Conservation (phyloP, 2,329 filamentous ascomycete species). For the Fusarium piperis region DNA sequence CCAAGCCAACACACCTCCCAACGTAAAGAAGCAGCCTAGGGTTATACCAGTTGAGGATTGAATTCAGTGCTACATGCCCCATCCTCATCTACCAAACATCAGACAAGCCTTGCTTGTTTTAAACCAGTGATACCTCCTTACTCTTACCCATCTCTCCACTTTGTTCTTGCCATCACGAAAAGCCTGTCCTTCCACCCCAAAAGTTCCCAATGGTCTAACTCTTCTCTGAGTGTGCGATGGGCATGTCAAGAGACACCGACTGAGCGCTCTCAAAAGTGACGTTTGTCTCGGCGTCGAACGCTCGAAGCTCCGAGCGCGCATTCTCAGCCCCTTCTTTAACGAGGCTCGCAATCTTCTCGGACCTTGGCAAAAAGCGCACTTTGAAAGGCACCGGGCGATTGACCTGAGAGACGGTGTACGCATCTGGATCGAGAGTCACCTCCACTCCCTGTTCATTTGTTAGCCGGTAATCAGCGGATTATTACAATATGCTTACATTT, state of each 20-base stretch:
- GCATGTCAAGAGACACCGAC: conserved; percentile 14
- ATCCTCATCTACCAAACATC: no score
- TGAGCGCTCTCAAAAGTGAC: conserved; percentile 14
- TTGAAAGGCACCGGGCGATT: conserved; percentile 6
- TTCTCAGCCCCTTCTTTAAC: not conserved
- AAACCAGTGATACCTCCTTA: no score
- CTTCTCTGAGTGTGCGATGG: not conserved
- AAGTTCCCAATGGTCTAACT: not conserved
- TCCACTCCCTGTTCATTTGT: not conserved
- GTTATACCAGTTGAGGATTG: no score
- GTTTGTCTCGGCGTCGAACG: conserved; percentile 9
- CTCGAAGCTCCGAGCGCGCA: not conserved
- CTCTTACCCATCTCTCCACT: no score
- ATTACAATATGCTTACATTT: not conserved
- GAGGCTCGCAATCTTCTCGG: not conserved
- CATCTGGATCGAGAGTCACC: not conserved
- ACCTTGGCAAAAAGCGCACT: conserved; percentile 1
- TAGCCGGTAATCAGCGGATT: not conserved
- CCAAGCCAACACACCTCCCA: no score
- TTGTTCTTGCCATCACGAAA: no score
- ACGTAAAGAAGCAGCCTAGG: no score
- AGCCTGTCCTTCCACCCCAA: no score
- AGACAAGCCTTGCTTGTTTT: no score
- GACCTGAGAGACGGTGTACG: not conserved
- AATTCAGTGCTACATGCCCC: no score